Percentiles rank a stretch among this genome's conserved stretches.
phyloP scores from a whole-genome alignment of 2,329 filamentous ascomycete genomes.

The Venturia pyrina region DNA sequence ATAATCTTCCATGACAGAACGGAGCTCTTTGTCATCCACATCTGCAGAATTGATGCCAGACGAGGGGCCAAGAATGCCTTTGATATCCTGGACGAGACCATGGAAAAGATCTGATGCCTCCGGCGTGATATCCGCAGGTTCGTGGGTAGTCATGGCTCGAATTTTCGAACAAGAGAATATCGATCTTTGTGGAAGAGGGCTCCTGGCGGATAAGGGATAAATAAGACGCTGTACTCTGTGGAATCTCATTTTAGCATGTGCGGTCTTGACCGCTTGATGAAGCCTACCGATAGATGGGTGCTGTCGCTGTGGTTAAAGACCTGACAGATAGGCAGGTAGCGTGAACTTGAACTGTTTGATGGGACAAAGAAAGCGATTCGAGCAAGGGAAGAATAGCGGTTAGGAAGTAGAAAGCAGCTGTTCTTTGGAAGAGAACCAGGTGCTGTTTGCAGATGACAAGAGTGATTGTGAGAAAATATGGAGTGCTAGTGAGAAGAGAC shows the following conservation, averaged over 20 bases:
- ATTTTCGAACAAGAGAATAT: not conserved
- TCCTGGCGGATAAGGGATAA: not conserved
- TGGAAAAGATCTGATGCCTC: conserved; percentile 43
- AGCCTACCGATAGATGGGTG: not conserved
- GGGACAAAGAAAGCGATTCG: not conserved
- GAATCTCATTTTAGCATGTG: not conserved
- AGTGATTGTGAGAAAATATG: not conserved
- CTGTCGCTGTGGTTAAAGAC: not conserved
- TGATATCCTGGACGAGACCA: conserved; percentile 62
- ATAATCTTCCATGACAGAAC: conserved; percentile 65
- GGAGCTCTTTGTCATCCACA: conserved; percentile 64
- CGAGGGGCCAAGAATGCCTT: conserved; percentile 63
- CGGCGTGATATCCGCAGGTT: not conserved
- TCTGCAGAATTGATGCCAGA: conserved; percentile 76
- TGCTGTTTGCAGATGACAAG: not conserved
- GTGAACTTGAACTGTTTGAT: not conserved
- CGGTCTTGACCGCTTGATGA: not conserved
- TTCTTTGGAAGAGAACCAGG: too few relatives aligned
- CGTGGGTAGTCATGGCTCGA: not conserved
- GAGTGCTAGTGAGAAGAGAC: not conserved
- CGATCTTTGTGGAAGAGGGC: not conserved
- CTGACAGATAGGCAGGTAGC: not conserved
- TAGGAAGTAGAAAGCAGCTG: not conserved
- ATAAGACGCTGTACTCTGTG: not conserved
- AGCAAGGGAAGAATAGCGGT: not conserved